Conservation (phyloP, 2,329 filamentous ascomycete genomes). For the Fusarium begoniae region DNA sequence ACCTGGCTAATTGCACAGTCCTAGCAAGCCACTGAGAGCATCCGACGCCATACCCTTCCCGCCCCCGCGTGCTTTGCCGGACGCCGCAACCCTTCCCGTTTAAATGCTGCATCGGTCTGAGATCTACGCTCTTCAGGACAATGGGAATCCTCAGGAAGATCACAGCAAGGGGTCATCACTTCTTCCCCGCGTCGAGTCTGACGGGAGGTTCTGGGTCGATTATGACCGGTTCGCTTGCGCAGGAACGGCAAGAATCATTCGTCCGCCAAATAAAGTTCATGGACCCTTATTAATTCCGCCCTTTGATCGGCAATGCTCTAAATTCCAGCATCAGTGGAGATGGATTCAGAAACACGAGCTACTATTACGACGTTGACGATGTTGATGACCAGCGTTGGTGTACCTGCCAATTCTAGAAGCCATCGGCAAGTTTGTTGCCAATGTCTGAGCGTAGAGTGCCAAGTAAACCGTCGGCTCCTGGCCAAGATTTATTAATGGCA, state of each 20-base stretch:
- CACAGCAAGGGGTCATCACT: slow-evolving; percentile 20
- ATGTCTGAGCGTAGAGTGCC: neutral
- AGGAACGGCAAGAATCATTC: slow-evolving; percentile 26
- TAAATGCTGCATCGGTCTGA: slow-evolving; percentile 21
- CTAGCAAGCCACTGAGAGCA: slow-evolving; percentile 28
- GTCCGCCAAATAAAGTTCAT: slow-evolving; percentile 18
- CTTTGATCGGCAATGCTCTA: slow-evolving; percentile 16
- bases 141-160: slow-evolving; percentile 26
- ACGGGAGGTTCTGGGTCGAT: slow-evolving; percentile 15
- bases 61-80: slow-evolving; percentile 33
- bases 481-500: neutral
- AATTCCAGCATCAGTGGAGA: neutral
- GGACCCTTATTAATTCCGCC: slow-evolving; percentile 15
- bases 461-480: neutral
- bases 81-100: slow-evolving; percentile 31
- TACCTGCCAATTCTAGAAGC: neutral
- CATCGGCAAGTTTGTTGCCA: neutral
- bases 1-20: slow-evolving; percentile 27
- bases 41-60: slow-evolving; percentile 14
- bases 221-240: slow-evolving; percentile 29
- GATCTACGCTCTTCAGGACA: slow-evolving; percentile 24
- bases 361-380: neutral
- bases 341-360: neutral
- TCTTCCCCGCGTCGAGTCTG: slow-evolving; percentile 2
- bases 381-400: neutral